Base-by-base conservation (phyloP, 257 asterid species). In the Solanum sejunctum region DNA sequence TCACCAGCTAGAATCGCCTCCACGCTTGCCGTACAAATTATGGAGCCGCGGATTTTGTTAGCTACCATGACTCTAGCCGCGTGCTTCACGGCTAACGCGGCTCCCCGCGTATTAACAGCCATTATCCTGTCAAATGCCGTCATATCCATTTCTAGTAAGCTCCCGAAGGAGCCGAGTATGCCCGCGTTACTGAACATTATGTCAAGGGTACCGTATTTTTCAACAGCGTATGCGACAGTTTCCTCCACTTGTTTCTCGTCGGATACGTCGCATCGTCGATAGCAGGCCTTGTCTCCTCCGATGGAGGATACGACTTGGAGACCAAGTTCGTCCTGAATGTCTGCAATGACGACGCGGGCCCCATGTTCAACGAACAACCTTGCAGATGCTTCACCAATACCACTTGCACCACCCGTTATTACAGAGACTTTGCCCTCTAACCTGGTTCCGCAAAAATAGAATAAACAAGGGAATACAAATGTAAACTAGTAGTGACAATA, bases 161-260 rank as follows among this genome's bases (percentile, higher is more conserved):
- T 15, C 12, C 41, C 1, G 7, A 3, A 13, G 0, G 10, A 2
- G 23, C 45, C 23, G 6, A 77, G 16, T 10, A n/a, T 77, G 17
- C 82, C 82, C 0, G 82, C 82, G 8, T 72, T 84, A 16, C 82
- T 56, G 32, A 55, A 84, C 86, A 84, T 84, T 13, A 84, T 84
- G 12, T 72, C 86, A 2, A 84, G 75, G 18, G 36, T 72, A 1
- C 86, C 83, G 12, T 71, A 84, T 41, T 72, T 72, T 23, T 52
- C 12, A 15, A 83, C 39, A 12, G 81, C 55, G 4, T 17, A 83
- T 10, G 69, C 70, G 0, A 83, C 81, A 0, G 66, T 26, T 52
- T 52, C 85, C 21, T 83, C 81, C 1, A 83, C 54, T 45, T 83
- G 81, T 66, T 83, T 67, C 47, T 83, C 85, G 2, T 83, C 61